A percentile compares a stretch with the other conserved stretches of the same genome.
Evolutionary conservation across 495 filamentous ascomycete species (phyloP).

Genomic region (Talaromyces ruber): DNA sequence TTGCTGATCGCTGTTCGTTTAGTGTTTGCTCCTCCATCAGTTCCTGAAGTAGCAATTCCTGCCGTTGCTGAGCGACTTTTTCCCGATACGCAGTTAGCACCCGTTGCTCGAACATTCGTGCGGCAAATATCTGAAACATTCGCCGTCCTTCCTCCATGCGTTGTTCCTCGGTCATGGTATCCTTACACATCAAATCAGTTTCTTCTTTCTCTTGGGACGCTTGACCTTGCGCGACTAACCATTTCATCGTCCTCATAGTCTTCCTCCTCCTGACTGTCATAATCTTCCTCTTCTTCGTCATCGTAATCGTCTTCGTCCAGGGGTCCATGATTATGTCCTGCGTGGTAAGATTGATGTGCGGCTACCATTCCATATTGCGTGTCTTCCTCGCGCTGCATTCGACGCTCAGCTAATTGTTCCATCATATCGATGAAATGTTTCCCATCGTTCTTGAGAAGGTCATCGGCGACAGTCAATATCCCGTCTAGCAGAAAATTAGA

Average conservation of each 20-base stretch:
- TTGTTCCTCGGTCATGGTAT: constrained; percentile 94
- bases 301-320: constrained; percentile 70
- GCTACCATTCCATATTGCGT: constrained; percentile 58
- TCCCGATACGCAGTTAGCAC: constrained; percentile 96
- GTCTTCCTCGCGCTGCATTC: constrained; percentile 94
- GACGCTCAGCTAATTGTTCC: constrained; percentile 95
- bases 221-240: constrained; percentile 35
- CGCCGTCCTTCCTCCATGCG: constrained; percentile 96
- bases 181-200: constrained; percentile 38
- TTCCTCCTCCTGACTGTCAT: constrained; percentile 81
- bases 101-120: constrained; percentile 97
- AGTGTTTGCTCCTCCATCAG: constrained; percentile 72
- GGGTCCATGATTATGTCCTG: constrained; percentile 53
- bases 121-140: constrained; percentile 99
- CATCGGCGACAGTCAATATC: constrained; percentile 96
- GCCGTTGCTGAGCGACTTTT: constrained; percentile 87
- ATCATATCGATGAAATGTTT: constrained; percentile 99
- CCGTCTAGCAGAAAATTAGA: constrained; percentile 57
- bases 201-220: neutral
- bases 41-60: constrained; percentile 86
- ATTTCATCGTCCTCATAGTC: constrained; percentile 83
- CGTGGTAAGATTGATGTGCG: constrained; percentile 52
- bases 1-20: constrained; percentile 72
- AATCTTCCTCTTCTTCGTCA: constrained; percentile 71
- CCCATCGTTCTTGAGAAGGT: constrained; percentile 96